A percentile compares a stretch with the other conserved stretches of the same genome.
Evolutionary conservation across 805 yeast species (phyloP).

Genomic region (Kodamaea laetipori): DNA sequence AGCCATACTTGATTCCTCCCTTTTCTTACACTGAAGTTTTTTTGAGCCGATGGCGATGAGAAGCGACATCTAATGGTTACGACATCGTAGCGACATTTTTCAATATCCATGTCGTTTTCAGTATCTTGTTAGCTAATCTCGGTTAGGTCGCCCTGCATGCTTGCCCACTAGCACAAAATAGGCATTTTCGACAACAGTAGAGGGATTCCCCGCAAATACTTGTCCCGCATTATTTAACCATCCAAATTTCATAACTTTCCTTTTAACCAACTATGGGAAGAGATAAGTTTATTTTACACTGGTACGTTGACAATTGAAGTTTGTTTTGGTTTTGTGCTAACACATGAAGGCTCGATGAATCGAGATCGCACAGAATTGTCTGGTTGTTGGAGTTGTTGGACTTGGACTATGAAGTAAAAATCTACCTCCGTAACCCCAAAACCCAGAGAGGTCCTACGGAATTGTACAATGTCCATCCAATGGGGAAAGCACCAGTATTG

Average conservation of each 20-base stretch:
- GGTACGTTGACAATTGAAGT: conserved; percentile 21
- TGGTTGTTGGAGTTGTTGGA: conserved; percentile 67
- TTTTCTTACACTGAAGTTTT: background rate
- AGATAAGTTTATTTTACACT: conserved; percentile 30
- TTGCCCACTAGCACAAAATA: background rate
- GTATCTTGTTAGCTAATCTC: too few species aligned
- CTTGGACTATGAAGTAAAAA: conserved; percentile 54
- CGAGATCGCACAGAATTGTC: conserved; percentile 60
- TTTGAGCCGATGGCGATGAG: conserved; percentile 7
- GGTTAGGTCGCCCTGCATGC: too few species aligned
- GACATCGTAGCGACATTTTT: background rate
- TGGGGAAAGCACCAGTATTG: conserved; percentile 65
- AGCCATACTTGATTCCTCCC: background rate
- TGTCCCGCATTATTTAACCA: background rate
- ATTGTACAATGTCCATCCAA: conserved; percentile 55
- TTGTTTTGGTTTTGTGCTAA: conserved; percentile 5
- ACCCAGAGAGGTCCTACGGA: conserved; percentile 44
- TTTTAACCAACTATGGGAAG: conserved; percentile 7
- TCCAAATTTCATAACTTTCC: background rate
- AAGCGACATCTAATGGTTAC: background rate
- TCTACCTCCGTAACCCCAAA: conserved; percentile 51
- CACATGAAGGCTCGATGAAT: conserved; percentile 45
- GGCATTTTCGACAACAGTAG: background rate
- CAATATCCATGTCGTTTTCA: too few species aligned
- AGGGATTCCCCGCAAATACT: conserved; percentile 1